phyloP scores from a whole-genome alignment of 1,139 yeast genomes.

The Zygosaccharomyces sapae region DNA sequence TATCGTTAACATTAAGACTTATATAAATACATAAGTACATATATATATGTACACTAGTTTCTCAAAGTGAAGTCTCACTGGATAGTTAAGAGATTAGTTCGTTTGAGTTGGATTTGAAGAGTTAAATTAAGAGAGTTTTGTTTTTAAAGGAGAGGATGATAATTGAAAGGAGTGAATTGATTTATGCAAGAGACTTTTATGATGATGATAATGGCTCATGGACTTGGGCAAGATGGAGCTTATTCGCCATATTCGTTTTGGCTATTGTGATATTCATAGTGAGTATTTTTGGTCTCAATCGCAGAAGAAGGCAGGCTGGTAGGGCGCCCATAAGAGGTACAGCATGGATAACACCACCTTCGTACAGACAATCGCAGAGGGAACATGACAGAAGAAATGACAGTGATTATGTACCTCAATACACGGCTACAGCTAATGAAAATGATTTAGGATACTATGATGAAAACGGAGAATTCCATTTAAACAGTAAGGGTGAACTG shows the following conservation, averaged over 20 bases:
- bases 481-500: conserved; percentile 25
- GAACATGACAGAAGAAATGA: conserved; percentile 46
- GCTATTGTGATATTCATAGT: conserved; percentile 42
- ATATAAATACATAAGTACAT: not conserved
- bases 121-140: not conserved
- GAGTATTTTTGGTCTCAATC: conserved; percentile 50
- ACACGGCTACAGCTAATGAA: conserved; percentile 60
- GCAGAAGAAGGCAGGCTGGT: conserved; percentile 57
- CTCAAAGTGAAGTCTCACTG: not conserved
- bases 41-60: not conserved
- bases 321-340: conserved; percentile 74
- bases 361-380: conserved; percentile 69
- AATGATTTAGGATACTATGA: conserved; percentile 82
- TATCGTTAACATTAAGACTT: not conserved
- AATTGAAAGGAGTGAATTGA: not conserved
- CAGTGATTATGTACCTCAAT: conserved; percentile 56
- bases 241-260: not conserved
- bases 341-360: conserved; percentile 88
- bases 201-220: conserved; percentile 5
- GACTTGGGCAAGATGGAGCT: not conserved
- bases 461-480: conserved; percentile 53
- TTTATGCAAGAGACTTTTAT: conserved; percentile 7
- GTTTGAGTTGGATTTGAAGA: conserved; percentile 1
- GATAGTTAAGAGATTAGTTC: not conserved
- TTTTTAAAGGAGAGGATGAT: not conserved